These are phyloP conservation scores for Globisporangium paddicum DNA, from an alignment of 352 stramenopile species.

Conservation along the genomic window DNA sequence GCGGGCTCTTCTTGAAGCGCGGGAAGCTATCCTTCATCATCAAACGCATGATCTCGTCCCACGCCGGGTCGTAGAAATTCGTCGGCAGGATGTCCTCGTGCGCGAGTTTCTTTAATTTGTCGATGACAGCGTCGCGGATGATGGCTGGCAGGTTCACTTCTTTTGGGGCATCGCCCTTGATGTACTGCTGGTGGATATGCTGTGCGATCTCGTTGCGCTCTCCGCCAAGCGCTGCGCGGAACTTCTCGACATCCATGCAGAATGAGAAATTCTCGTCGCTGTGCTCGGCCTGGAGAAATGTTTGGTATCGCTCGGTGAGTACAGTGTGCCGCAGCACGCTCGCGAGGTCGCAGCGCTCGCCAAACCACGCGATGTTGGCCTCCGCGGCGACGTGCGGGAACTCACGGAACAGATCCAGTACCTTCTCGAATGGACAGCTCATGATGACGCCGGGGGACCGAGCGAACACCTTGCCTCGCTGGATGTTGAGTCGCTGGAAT, in stretches of 20 bases:
- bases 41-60: slow-evolving; percentile 74
- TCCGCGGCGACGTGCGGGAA: slow-evolving; percentile 53
- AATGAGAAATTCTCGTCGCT: slow-evolving; percentile 81
- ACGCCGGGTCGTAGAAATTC: slow-evolving; percentile 53
- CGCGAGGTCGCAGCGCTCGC: slow-evolving; percentile 55
- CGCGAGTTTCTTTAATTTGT: slow-evolving; percentile 22
- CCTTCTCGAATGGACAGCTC: slow-evolving; percentile 37
- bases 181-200: slow-evolving; percentile 54
- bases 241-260: slow-evolving; percentile 62
- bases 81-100: slow-evolving; percentile 20
- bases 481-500: slow-evolving; percentile 55
- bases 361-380: slow-evolving; percentile 74
- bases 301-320: slow-evolving; percentile 53
- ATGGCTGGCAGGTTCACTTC: slow-evolving; percentile 66
- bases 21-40: slow-evolving; percentile 81
- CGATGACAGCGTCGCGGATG: slow-evolving; percentile 48
- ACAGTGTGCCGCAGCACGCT: slow-evolving; percentile 56
- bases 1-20: slow-evolving; percentile 69
- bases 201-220: slow-evolving; percentile 28
- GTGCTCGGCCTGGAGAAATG: slow-evolving; percentile 67
- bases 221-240: slow-evolving; percentile 20
- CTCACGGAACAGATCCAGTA: slow-evolving; percentile 49
- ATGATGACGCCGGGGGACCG: slow-evolving; percentile 50
- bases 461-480: slow-evolving; percentile 41
- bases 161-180: slow-evolving; percentile 47